These are phyloP conservation scores for Blastocladiella emersonii DNA, from an alignment of 371 early-diverging fungal species.

Conservation along the genomic window DNA sequence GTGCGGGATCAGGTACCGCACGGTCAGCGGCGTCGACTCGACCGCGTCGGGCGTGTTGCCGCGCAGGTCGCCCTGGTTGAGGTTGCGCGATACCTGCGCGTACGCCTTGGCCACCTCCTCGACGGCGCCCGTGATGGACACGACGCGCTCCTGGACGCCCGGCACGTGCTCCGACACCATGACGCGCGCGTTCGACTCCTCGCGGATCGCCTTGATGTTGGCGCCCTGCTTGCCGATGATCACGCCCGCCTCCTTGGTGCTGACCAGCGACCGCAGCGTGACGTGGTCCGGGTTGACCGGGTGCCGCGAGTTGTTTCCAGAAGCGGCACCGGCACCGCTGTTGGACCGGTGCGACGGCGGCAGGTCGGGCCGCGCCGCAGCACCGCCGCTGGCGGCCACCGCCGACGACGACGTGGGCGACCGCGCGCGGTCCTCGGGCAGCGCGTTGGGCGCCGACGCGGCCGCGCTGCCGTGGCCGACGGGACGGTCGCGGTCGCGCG, in stretches of 20 bases:
- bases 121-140: constrained; percentile 64
- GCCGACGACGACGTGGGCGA: background rate
- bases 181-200: constrained; percentile 63
- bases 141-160: constrained; percentile 67
- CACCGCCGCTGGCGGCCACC: background rate
- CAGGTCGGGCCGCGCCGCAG: background rate
- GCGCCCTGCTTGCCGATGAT: constrained; percentile 84
- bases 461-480: background rate
- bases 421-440: background rate
- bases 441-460: background rate
- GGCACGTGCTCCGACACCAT: constrained; percentile 74
- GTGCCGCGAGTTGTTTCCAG: too few relatives aligned
- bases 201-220: constrained; percentile 69
- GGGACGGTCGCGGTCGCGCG: background rate
- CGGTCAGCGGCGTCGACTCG: constrained; percentile 30
- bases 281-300: constrained; percentile 1
- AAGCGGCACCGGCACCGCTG: background rate
- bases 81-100: constrained; percentile 50
- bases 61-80: constrained; percentile 34
- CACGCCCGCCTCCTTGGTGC: constrained; percentile 82
- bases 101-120: constrained; percentile 65
- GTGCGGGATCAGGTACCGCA: constrained; percentile 59
- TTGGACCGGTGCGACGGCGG: background rate
- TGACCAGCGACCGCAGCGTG: constrained; percentile 56
- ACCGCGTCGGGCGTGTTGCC: constrained; percentile 14